Conservation (phyloP, 345 rosid species). For the Turritis glabra region DNA sequence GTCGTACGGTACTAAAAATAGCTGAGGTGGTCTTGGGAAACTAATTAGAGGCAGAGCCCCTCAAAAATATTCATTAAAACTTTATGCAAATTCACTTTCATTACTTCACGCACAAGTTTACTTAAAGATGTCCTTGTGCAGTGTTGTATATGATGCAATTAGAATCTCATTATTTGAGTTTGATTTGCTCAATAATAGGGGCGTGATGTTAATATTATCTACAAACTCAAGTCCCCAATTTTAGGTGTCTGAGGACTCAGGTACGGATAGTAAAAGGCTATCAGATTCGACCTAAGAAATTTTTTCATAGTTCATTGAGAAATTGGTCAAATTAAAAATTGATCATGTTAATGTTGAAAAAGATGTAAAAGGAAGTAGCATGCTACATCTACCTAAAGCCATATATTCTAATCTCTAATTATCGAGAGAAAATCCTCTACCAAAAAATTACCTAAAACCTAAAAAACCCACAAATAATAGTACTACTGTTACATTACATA, state of each 20-base stretch:
- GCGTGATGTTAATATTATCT: neutral
- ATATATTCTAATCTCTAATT: neutral
- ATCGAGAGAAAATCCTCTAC: neutral
- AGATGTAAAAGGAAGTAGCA: neutral
- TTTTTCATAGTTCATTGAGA: neutral
- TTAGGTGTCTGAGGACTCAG: neutral
- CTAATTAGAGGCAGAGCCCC: neutral
- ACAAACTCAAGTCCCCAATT: neutral
- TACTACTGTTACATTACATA: constrained; percentile 40
- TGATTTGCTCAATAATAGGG: neutral
- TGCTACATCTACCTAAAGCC: neutral
- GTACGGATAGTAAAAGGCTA: too few species aligned
- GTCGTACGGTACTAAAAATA: constrained; percentile 24
- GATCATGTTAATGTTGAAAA: neutral
- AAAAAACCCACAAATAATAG: neutral
- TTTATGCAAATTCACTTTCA: neutral
- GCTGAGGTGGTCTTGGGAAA: neutral
- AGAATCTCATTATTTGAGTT: too few species aligned
- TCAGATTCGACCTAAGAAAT: neutral
- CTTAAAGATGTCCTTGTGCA: neutral
- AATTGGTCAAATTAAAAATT: neutral
- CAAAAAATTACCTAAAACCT: constrained; percentile 23
- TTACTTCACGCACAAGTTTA: constrained; percentile 14
- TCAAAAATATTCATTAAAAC: neutral
- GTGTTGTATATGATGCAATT: neutral